Evolutionary conservation across 2,329 filamentous ascomycete genomes (phyloP).

Genomic region (Ophiobolus disseminans): DNA sequence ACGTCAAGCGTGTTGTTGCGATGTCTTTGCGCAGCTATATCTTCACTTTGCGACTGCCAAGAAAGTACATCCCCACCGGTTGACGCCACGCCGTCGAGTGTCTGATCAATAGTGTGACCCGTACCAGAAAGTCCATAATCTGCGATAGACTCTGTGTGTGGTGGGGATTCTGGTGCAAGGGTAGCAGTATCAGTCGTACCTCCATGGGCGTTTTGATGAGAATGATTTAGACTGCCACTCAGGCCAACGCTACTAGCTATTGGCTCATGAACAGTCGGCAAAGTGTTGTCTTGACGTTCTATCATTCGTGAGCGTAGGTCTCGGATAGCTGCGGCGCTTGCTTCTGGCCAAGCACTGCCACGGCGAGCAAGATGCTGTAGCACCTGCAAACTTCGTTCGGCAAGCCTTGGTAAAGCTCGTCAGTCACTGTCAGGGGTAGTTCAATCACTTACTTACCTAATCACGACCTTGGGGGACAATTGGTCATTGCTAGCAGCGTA

Average conservation of each 20-base stretch:
- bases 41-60: neutral
- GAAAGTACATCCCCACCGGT: neutral
- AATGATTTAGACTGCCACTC: neutral
- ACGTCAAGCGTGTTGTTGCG: too few species aligned
- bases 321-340: slow-evolving; percentile 37
- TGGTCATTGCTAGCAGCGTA: slow-evolving; percentile 59
- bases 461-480: slow-evolving; percentile 47
- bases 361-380: slow-evolving; percentile 35
- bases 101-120: neutral
- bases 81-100: neutral
- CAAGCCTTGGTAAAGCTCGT: slow-evolving; percentile 22
- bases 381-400: slow-evolving; percentile 31
- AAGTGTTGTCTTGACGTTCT: neutral
- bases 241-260: too few species aligned
- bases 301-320: slow-evolving; percentile 28
- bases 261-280: neutral
- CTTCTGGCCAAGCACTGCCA: slow-evolving; percentile 39
- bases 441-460: slow-evolving; percentile 44
- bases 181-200: neutral
- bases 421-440: neutral
- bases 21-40: neutral
- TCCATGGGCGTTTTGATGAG: neutral
- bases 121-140: slow-evolving; percentile 1
- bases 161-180: neutral
- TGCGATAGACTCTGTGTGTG: neutral